Evolutionary conservation across 371 early-diverging fungal species (phyloP), one percentile per base, ranked within the genome.

Genomic region (Saksenaea oblongispora): DNA sequence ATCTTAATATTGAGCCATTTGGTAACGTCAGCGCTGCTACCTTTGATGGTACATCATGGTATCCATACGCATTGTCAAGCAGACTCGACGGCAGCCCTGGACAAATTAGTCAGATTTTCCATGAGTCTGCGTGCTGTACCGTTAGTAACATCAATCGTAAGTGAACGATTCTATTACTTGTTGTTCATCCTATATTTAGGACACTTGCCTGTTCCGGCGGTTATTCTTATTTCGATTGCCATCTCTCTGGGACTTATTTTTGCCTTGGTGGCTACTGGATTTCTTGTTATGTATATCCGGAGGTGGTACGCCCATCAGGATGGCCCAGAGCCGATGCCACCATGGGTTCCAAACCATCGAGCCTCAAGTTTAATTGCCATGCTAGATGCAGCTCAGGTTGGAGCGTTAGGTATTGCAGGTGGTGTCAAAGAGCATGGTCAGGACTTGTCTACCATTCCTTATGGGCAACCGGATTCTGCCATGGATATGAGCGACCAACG

Each of bases 181-280:
- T 35, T 57, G 17, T 22, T 60, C 17, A 53, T 18, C 7, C 18
- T 26, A n/a, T 13, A 34, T 14, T 31, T 42, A 77, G 76, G 70
- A 24, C 76, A 76, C 58, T 64, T 86, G 15, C 79, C 91, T 2
- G 67, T 87, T 0, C 86, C 88, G 5, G 79, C 88, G 28, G 89
- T 93, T 3, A 85, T 93, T 37, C 70, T 92, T 15, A 87, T 92
- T 41, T 87, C 93, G 14, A 76, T 89, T 31, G 91, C 87, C 17
- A 86, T 90, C 34, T 89, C 93, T 3, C 76, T 91, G 17, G 87
- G 80, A 5, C 69, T 93, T 9, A 80, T 90, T 13, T 84, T 89
- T 65, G 62, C 88, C 4, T 78, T 90, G 39, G 86, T 91, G 1
- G 70, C 62, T 0, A 44, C 68, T 15, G 76, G 72, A 0, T 73